Conservation (phyloP, 208 protist species). For the Trypanosoma rangeli region DNA sequence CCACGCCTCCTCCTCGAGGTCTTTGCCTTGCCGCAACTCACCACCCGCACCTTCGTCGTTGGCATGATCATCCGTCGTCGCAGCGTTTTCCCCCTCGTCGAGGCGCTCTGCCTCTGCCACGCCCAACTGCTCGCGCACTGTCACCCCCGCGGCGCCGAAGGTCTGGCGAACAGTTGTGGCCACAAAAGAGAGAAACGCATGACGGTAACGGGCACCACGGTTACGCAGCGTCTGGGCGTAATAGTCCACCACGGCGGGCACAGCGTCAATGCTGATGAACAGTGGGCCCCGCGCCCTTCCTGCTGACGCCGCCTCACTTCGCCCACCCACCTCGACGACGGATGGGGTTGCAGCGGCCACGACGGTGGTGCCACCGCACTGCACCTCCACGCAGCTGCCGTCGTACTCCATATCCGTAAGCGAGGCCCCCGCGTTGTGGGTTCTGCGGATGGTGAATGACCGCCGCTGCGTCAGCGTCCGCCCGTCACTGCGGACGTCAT, state of each 20-base stretch:
- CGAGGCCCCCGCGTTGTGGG: neutral
- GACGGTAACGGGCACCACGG: conserved; percentile 51
- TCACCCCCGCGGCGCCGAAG: conserved; percentile 65
- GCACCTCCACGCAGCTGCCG: conserved; percentile 64
- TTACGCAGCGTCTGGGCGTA: conserved; percentile 62
- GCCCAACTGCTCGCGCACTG: conserved; percentile 49
- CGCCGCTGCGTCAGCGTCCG: conserved; percentile 80
- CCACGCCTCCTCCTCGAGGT: neutral
- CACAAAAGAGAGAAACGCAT: conserved; percentile 55
- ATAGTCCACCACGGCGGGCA: conserved; percentile 56
- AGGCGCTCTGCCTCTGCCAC: conserved; percentile 65
- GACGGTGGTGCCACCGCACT: conserved; percentile 53
- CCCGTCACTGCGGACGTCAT: conserved; percentile 74
- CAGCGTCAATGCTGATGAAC: conserved; percentile 70
- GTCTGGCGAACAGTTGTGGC: conserved; percentile 54
- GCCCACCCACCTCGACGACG: conserved; percentile 44
- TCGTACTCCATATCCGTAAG: conserved; percentile 31
- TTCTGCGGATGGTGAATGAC: conserved; percentile 34
- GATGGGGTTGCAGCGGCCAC: conserved; percentile 60
- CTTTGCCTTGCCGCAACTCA: neutral
- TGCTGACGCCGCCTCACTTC: neutral
- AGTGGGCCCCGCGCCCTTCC: conserved; percentile 34
- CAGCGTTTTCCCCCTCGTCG: conserved; percentile 8
- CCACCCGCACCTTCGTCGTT: conserved; percentile 5
- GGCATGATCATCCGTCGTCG: conserved; percentile 1